phyloP scores from a whole-genome alignment of 768 basidiomycete species.

The Pseudohyphozyma bogoriensis region DNA sequence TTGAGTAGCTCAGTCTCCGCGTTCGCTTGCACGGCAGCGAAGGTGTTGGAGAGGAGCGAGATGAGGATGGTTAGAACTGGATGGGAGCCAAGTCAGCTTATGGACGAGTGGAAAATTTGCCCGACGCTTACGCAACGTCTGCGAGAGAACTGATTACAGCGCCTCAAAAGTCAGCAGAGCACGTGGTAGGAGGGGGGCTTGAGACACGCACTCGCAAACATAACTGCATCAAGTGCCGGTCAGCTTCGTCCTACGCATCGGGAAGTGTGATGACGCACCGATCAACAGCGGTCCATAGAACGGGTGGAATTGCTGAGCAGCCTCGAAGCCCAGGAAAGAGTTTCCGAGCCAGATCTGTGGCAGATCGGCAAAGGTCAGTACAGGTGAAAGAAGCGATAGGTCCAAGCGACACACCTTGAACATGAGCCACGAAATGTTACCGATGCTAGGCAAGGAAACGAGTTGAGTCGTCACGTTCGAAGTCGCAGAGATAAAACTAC shows the following conservation, averaged over 20 bases:
- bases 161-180: not conserved
- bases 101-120: not conserved
- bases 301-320: slow-evolving; percentile 25
- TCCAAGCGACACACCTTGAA: not conserved
- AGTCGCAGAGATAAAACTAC: too few relatives aligned
- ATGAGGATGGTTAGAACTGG: slow-evolving; percentile 59
- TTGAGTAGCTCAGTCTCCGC: slow-evolving; percentile 42
- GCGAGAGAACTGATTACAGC: slow-evolving; percentile 4
- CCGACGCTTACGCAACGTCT: slow-evolving; percentile 19
- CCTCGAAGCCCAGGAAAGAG: slow-evolving; percentile 28
- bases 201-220: not conserved
- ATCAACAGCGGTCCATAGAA: slow-evolving; percentile 26
- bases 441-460: too few relatives aligned
- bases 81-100: not conserved
- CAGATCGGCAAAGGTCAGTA: not conserved
- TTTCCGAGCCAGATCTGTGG: slow-evolving; percentile 21
- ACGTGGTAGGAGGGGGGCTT: not conserved
- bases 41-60: slow-evolving; percentile 80
- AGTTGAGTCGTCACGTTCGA: too few relatives aligned
- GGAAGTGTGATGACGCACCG: not conserved
- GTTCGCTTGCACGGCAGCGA: slow-evolving; percentile 84
- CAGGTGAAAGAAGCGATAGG: too few relatives aligned
- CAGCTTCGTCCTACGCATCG: too few relatives aligned
- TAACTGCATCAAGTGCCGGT: not conserved
- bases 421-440: slow-evolving; percentile 9